Percentiles rank a stretch among this genome's conserved stretches.
Evolutionary conservation across 805 yeast species (phyloP).

Genomic region (Alloascoidea africana): DNA sequence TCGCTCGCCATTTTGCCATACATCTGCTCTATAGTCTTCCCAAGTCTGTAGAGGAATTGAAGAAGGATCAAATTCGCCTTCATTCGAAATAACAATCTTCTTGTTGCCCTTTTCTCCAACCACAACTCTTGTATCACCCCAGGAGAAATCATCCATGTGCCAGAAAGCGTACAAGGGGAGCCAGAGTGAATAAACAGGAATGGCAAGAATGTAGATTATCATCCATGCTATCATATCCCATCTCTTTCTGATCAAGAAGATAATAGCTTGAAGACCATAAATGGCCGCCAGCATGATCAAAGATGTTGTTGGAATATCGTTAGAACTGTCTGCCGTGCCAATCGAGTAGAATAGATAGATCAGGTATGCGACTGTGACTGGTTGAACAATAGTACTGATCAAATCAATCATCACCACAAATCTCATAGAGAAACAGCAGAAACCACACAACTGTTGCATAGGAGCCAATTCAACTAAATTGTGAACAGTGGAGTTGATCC

Average conservation of each 20-base stretch:
- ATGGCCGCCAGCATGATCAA: constrained; percentile 36
- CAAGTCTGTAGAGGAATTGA: constrained; percentile 39
- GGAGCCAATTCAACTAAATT: constrained; percentile 45
- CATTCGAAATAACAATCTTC: constrained; percentile 28
- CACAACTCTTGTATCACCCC: constrained; percentile 52
- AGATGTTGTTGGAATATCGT: constrained; percentile 39
- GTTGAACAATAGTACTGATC: constrained; percentile 44
- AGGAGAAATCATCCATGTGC: constrained; percentile 53
- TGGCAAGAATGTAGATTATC: constrained; percentile 37
- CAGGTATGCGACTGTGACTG: constrained; percentile 35
- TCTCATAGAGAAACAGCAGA: constrained; percentile 51
- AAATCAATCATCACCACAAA: constrained; percentile 41
- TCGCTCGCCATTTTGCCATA: constrained; percentile 17
- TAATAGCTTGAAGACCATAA: constrained; percentile 40
- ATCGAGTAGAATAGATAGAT: constrained; percentile 37
- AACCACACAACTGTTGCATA: constrained; percentile 46
- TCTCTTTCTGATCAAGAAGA: constrained; percentile 29
- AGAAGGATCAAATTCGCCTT: constrained; percentile 39
- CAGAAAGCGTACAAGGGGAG: constrained; percentile 44
- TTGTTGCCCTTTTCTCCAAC: constrained; percentile 34
- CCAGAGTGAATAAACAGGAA: constrained; percentile 44
- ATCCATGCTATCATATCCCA: constrained; percentile 40
- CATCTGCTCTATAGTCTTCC: constrained; percentile 42
- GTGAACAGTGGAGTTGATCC: constrained; percentile 55
- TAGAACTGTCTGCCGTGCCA: constrained; percentile 24